Evolutionary conservation across 805 yeast genomes (phyloP).

Genomic region (Saturnispora quitensis): DNA sequence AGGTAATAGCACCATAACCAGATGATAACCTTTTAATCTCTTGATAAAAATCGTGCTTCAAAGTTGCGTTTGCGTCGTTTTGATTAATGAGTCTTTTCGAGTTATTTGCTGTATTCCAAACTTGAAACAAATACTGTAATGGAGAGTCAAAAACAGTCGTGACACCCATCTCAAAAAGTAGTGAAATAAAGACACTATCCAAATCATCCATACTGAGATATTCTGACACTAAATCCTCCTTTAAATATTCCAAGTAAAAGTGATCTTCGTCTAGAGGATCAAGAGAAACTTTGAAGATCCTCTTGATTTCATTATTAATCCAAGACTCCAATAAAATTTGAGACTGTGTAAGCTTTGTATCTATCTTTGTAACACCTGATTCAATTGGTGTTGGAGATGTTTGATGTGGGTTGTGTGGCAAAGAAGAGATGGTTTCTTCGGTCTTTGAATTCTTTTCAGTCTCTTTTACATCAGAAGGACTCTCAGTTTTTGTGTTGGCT

Average conservation of each 20-base stretch:
- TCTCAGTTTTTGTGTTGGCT: not conserved
- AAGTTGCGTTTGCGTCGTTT: slow-evolving; percentile 31
- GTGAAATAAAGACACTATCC: slow-evolving; percentile 47
- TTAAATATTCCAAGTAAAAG: slow-evolving; percentile 18
- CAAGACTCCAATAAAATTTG: slow-evolving; percentile 28
- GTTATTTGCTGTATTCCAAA: slow-evolving; percentile 35
- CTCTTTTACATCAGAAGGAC: not conserved
- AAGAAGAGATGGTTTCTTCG: not conserved
- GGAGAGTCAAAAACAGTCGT: slow-evolving; percentile 26
- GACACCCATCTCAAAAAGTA: slow-evolving; percentile 46
- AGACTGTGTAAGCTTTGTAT: not conserved
- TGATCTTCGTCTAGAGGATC: slow-evolving; percentile 19
- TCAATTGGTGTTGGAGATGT: not conserved
- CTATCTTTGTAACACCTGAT: not conserved
- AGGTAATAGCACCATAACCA: slow-evolving; percentile 58
- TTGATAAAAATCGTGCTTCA: slow-evolving; percentile 34
- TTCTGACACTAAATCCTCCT: slow-evolving; percentile 16
- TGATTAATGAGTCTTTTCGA: slow-evolving; percentile 35
- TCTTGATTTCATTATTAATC: slow-evolving; percentile 32
- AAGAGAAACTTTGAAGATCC: slow-evolving; percentile 29
- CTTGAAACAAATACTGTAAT: slow-evolving; percentile 36
- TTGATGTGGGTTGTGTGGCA: not conserved
- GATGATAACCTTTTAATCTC: slow-evolving; percentile 42
- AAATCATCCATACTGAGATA: slow-evolving; percentile 27
- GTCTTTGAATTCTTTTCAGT: not conserved